Conservation (phyloP, 2,329 filamentous ascomycete genomes). For the Epichloe gansuensis region DNA sequence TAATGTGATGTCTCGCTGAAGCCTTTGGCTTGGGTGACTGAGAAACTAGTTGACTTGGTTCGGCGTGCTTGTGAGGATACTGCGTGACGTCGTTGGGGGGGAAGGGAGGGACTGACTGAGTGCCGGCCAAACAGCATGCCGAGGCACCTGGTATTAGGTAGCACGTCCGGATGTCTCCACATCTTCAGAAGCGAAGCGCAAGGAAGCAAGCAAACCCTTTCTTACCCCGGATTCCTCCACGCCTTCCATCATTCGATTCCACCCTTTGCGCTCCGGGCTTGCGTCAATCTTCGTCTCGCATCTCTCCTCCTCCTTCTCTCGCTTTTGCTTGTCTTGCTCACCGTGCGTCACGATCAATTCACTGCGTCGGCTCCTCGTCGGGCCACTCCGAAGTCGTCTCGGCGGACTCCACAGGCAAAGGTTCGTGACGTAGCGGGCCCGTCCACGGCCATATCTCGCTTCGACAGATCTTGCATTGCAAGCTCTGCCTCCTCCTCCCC, state of each 20-base stretch:
- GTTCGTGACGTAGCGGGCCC: constrained; percentile 3
- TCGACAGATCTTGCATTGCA: neutral
- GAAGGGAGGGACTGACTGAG: too few relatives aligned
- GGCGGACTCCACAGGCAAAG: neutral
- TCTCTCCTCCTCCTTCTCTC: neutral
- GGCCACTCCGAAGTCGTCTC: constrained; percentile 2
- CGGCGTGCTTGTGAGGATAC: too few relatives aligned
- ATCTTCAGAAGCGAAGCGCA: neutral
- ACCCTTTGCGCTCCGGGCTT: neutral
- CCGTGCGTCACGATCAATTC: neutral
- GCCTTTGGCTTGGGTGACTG: too few relatives aligned
- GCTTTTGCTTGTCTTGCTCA: neutral
- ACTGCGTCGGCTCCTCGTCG: neutral
- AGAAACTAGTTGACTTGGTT: too few relatives aligned
- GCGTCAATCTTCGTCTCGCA: neutral
- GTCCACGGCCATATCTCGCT: neutral
- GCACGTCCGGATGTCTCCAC: neutral
- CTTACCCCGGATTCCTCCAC: neutral
- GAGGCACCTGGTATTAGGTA: too few relatives aligned
- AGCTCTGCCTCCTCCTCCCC: neutral
- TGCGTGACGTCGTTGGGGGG: too few relatives aligned
- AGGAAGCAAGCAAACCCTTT: neutral
- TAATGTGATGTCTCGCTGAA: too few relatives aligned
- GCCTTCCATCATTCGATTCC: neutral
- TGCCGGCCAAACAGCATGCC: too few relatives aligned